Percentiles rank a stretch among this genome's conserved stretches.
These are phyloP conservation scores for Melampsora americana DNA, from an alignment of 1,284 basidiomycete genomes.

Conservation along the genomic window DNA sequence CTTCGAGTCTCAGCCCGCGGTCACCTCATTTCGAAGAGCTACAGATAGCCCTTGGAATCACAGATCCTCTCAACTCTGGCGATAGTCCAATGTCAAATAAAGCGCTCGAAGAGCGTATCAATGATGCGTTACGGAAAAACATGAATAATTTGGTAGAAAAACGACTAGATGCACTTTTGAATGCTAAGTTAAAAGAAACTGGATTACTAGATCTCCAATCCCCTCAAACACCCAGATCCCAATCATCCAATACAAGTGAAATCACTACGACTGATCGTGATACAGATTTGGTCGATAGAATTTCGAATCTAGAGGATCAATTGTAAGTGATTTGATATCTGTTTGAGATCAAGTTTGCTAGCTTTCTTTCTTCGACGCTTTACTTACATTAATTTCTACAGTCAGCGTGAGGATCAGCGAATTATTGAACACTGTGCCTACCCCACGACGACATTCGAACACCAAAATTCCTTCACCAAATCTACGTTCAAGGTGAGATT, in stretches of 20 bases:
- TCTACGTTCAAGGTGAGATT: no score
- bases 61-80: no score
- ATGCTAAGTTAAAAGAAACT: conserved; percentile 24
- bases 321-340: conserved; percentile 25
- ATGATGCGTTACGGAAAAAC: conserved; percentile 14
- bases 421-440: conserved; percentile 6
- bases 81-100: background rate
- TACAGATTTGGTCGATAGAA: background rate
- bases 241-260: background rate
- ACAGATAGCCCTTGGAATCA: no score
- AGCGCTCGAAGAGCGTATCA: conserved; percentile 9
- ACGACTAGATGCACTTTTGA: conserved; percentile 18
- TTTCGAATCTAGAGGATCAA: conserved; percentile 31
- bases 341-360: background rate
- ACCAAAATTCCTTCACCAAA: no score
- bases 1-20: no score
- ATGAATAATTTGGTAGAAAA: conserved; percentile 19
- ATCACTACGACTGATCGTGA: background rate
- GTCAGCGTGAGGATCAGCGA: conserved; percentile 39
- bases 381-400: background rate
- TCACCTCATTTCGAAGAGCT: no score
- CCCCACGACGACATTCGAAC: no score
- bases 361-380: background rate
- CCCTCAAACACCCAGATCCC: background rate
- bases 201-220: background rate